These are phyloP conservation scores for Mucor velutinosus DNA, from an alignment of 371 early-diverging fungal genomes.

Conservation along the genomic window DNA sequence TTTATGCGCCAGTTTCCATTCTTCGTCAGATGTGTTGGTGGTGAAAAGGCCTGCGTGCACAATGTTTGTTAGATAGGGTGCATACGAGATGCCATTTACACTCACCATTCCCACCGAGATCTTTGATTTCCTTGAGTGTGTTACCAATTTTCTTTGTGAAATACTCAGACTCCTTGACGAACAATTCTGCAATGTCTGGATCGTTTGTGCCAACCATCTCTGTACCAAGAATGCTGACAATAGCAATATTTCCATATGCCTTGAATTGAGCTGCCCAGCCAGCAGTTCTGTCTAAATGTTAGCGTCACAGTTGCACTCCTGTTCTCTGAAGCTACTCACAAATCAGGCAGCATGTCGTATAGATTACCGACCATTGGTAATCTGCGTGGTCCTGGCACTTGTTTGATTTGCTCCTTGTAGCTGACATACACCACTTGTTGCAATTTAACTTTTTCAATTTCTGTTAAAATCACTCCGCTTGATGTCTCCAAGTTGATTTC, in stretches of 20 bases:
- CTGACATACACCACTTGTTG: slow-evolving; percentile 25
- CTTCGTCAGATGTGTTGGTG: slow-evolving; percentile 35
- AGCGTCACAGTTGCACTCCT: not conserved
- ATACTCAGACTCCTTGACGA: slow-evolving; percentile 37
- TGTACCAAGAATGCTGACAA: slow-evolving; percentile 18
- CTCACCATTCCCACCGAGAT: slow-evolving; percentile 34
- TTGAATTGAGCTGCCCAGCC: slow-evolving; percentile 19
- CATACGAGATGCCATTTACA: not conserved
- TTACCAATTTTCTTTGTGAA: slow-evolving; percentile 36
- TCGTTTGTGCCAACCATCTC: slow-evolving; percentile 28
- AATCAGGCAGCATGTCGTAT: slow-evolving; percentile 34
- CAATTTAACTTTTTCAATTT: slow-evolving; percentile 18
- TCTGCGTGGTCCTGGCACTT: slow-evolving; percentile 22
- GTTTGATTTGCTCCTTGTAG: slow-evolving; percentile 15
- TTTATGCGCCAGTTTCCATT: slow-evolving; percentile 55
- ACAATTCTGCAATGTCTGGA: slow-evolving; percentile 35
- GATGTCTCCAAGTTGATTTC: slow-evolving; percentile 9
- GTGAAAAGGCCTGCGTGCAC: slow-evolving; percentile 32
- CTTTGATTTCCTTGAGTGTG: slow-evolving; percentile 29
- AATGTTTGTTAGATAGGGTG: not conserved
- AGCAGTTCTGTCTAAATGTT: slow-evolving; percentile 11
- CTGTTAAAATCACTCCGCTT: slow-evolving; percentile 10
- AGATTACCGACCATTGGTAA: slow-evolving; percentile 33
- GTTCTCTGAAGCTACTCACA: slow-evolving; percentile 14
- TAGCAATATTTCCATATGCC: slow-evolving; percentile 25